Conservation (phyloP, 768 basidiomycete species). For the Boletus fagicola region DNA sequence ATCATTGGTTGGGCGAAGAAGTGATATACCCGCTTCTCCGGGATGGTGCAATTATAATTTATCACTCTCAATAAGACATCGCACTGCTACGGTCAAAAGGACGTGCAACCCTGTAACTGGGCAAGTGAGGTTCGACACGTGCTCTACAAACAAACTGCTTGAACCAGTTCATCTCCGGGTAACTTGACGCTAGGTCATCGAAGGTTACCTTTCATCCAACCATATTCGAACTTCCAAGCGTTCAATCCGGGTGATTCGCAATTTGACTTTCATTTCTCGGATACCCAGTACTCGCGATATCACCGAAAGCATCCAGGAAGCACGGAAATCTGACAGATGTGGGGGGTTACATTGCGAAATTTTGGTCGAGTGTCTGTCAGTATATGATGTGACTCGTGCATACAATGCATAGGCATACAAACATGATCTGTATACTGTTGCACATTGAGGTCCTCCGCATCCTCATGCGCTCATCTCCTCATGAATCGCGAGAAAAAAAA, state of each 20-base stretch:
- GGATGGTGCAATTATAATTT: neutral
- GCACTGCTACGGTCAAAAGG: neutral
- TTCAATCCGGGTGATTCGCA: neutral
- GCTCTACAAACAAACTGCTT: neutral
- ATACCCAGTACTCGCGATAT: neutral
- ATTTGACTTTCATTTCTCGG: neutral
- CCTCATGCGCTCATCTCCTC: neutral
- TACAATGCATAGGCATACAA: slow-evolving; percentile 22
- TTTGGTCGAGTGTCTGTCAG: slow-evolving; percentile 9
- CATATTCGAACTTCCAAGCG: neutral
- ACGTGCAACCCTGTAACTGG: neutral
- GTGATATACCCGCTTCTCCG: slow-evolving; percentile 7
- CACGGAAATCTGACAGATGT: neutral
- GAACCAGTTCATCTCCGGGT: neutral
- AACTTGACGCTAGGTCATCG: neutral
- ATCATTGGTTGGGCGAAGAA: slow-evolving; percentile 15
- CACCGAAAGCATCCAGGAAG: neutral
- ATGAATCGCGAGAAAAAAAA: slow-evolving; percentile 2
- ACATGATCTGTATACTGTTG: slow-evolving; percentile 11
- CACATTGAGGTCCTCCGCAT: slow-evolving; percentile 2
- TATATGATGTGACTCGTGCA: slow-evolving; percentile 16
- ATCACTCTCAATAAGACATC: neutral
- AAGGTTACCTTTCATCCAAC: neutral
- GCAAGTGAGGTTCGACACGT: neutral
- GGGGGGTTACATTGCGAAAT: neutral